phyloP scores from a whole-genome alignment of 768 basidiomycete genomes.

The Melanogaster broomeanus region DNA sequence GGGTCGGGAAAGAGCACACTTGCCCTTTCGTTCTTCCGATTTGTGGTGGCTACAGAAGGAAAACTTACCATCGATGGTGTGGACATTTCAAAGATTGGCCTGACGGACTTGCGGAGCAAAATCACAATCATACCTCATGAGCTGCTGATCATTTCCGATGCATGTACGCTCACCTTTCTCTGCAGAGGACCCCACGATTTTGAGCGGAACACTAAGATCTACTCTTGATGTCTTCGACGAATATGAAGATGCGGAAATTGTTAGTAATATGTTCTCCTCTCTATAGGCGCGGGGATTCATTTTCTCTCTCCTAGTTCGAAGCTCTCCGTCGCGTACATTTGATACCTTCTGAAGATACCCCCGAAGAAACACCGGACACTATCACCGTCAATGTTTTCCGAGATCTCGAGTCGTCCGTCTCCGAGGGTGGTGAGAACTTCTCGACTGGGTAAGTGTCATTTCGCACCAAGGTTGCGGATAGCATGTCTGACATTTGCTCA shows the following conservation, averaged over 20 bases:
- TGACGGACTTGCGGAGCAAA: slow-evolving; percentile 77
- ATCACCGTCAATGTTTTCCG: slow-evolving; percentile 79
- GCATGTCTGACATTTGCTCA: slow-evolving; percentile 1
- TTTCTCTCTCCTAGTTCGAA: slow-evolving; percentile 57
- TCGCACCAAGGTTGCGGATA: background rate
- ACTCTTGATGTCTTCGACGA: slow-evolving; percentile 87
- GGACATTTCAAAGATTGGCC: slow-evolving; percentile 76
- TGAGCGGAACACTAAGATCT: slow-evolving; percentile 80
- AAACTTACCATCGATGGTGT: slow-evolving; percentile 74
- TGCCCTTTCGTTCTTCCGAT: slow-evolving; percentile 84
- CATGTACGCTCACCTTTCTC: background rate
- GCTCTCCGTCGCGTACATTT: slow-evolving; percentile 83
- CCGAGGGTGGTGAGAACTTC: slow-evolving; percentile 90
- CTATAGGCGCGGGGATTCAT: background rate
- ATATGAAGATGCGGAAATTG: slow-evolving; percentile 82
- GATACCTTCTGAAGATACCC: slow-evolving; percentile 58
- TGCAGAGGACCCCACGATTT: slow-evolving; percentile 84
- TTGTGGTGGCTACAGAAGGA: slow-evolving; percentile 84
- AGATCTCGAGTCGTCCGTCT: slow-evolving; percentile 69
- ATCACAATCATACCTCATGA: slow-evolving; percentile 77
- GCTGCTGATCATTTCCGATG: slow-evolving; percentile 19
- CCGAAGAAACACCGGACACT: slow-evolving; percentile 37
- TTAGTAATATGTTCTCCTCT: slow-evolving; percentile 35
- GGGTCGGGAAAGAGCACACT: slow-evolving; percentile 79
- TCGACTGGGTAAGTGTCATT: slow-evolving; percentile 63